These are phyloP conservation scores for Simplicillium sp. DNA, from an alignment of 2,329 filamentous ascomycete genomes.

Conservation along the genomic window DNA sequence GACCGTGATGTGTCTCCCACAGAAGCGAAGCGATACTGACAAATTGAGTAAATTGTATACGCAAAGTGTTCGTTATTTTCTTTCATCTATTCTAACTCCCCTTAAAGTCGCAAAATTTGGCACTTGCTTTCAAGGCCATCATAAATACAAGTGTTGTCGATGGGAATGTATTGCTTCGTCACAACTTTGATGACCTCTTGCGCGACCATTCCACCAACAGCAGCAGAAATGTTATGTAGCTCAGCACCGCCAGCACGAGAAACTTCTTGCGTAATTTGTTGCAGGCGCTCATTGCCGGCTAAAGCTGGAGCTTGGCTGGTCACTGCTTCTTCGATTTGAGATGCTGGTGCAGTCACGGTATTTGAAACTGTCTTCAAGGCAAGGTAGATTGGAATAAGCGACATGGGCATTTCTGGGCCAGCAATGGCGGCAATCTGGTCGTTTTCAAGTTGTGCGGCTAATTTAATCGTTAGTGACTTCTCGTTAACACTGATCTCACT, in stretches of 20 bases:
- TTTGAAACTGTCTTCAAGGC: slow-evolving; percentile 48
- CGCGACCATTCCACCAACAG: slow-evolving; percentile 87
- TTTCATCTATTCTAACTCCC: no score
- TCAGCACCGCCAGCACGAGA: slow-evolving; percentile 74
- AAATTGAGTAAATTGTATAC: background rate
- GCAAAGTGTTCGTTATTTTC: no score
- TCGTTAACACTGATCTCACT: slow-evolving; percentile 2
- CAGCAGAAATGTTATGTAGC: slow-evolving; percentile 82
- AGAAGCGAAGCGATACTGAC: no score
- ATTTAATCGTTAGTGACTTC: background rate
- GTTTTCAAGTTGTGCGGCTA: slow-evolving; percentile 44
- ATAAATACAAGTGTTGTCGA: slow-evolving; percentile 62
- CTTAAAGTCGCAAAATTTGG: slow-evolving; percentile 44
- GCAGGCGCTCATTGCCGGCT: slow-evolving; percentile 37
- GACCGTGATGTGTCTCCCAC: no score
- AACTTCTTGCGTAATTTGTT: slow-evolving; percentile 53
- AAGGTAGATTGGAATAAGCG: slow-evolving; percentile 60
- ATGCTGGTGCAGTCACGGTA: slow-evolving; percentile 29
- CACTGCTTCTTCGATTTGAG: slow-evolving; percentile 43
- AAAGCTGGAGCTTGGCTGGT: slow-evolving; percentile 35
- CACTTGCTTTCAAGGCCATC: slow-evolving; percentile 57
- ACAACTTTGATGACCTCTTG: slow-evolving; percentile 93
- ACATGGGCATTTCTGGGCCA: slow-evolving; percentile 40
- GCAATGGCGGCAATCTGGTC: slow-evolving; percentile 41
- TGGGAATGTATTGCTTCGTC: slow-evolving; percentile 62